Base-by-base conservation (phyloP, 192 early-diverging fungal genomes). In the Phlyctochytrium arcticum region DNA sequence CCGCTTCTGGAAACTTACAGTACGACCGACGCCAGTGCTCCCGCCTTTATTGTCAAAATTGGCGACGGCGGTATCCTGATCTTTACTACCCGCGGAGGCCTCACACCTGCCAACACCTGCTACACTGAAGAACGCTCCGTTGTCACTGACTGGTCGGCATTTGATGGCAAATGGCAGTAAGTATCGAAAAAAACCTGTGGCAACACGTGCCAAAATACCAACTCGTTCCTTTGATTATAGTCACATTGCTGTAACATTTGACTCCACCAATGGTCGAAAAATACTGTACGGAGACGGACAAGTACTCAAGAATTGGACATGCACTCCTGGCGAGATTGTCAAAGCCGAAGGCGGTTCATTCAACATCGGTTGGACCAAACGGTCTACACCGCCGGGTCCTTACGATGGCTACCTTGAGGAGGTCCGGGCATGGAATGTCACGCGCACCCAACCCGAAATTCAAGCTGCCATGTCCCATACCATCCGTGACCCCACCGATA, bases 1-100 rank as follows among this genome's bases (percentile, higher is more conserved):
- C 32, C 56, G 15, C 35, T 58, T 36, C 39, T 58, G 3, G 56
- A 58, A 58, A 58, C 56, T 1, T 58, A 58, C 35, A 58, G 34
- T 36, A 39, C 56, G 17, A 15, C 21, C 19, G 56, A 58, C 29
- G 56, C 56, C 19, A 58, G 34, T 33, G 32, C 56, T 17, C 30
- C 30, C 33, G 29, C 26, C 17, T 6, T 58, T 6, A 33, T 37
- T 39, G 35, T 58, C 2, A 58, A 58, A 33, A 39, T 58, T 21
- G 56, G 21, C 19, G 56, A 58, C 39, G 24, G 39, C 24, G 56
- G 56, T 6, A 36, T n/a, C 21, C 19, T 33, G 23, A 7, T 24
- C 29, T 39, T 31, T 33, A 5, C 17, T 24, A 37, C 56, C 6
- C 21, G 21, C 21, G 19, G 32, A 37, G 21, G 32, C 2, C 21